Percentiles rank a stretch among this genome's conserved stretches.
phyloP scores from a whole-genome alignment of 2,329 filamentous ascomycete species.

The Aspergillus aculeatus region DNA sequence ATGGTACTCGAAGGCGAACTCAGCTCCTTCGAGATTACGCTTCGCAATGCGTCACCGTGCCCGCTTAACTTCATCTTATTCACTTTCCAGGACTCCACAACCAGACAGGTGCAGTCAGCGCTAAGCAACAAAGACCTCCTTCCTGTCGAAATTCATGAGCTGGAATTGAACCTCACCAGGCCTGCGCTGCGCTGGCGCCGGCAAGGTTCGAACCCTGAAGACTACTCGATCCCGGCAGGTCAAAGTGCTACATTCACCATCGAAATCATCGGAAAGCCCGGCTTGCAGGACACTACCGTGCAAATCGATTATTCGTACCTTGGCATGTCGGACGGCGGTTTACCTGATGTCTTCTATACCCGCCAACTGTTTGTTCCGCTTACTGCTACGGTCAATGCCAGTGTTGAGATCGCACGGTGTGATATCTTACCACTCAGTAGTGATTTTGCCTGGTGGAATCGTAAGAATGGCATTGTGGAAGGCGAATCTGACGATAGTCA shows the following conservation, averaged over 20 bases:
- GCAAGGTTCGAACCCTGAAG: constrained; percentile 47
- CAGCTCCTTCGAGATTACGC: constrained; percentile 71
- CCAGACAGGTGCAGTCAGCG: constrained; percentile 71
- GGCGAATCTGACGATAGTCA: constrained; percentile 9
- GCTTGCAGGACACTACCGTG: constrained; percentile 73
- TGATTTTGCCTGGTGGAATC: constrained; percentile 63
- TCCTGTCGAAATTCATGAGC: constrained; percentile 77
- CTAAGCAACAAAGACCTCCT: constrained; percentile 74
- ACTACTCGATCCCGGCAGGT: constrained; percentile 64
- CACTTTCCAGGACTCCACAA: constrained; percentile 86
- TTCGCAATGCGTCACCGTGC: constrained; percentile 75
- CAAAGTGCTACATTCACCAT: constrained; percentile 72
- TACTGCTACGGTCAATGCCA: constrained; percentile 87
- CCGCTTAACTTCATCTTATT: constrained; percentile 82
- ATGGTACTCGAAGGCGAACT: constrained; percentile 93
- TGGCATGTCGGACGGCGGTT: constrained; percentile 66
- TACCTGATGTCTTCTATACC: constrained; percentile 75
- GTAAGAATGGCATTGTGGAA: constrained; percentile 16
- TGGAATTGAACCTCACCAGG: constrained; percentile 75
- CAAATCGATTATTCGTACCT: constrained; percentile 85
- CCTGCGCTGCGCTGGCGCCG: constrained; percentile 63
- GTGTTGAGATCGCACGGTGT: constrained; percentile 75
- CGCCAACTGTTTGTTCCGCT: constrained; percentile 77
- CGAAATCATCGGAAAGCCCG: constrained; percentile 82
- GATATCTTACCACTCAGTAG: constrained; percentile 74